These are phyloP conservation scores for Botrytis cinerea DNA, from an alignment of 2,329 filamentous ascomycete species.

Conservation along the genomic window DNA sequence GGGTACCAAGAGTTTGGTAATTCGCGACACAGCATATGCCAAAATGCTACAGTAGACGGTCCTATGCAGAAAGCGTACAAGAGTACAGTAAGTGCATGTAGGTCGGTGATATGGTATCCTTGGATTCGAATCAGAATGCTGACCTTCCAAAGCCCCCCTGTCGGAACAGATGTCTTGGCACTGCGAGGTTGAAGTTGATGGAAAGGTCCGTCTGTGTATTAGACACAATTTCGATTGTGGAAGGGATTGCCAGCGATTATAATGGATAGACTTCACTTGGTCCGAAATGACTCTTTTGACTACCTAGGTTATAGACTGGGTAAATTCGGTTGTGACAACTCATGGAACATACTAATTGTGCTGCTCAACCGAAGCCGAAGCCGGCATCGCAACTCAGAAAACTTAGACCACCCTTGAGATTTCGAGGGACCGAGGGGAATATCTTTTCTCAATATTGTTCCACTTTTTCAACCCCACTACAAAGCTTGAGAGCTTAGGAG, in stretches of 20 bases:
- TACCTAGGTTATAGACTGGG: background rate
- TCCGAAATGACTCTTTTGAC: background rate
- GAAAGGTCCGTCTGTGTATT: background rate
- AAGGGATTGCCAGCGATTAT: background rate
- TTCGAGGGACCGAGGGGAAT: conserved; percentile 9
- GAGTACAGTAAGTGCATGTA: background rate
- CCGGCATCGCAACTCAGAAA: conserved; percentile 10
- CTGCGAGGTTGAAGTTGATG: background rate
- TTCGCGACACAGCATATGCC: background rate
- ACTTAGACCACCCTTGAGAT: background rate
- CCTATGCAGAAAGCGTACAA: background rate
- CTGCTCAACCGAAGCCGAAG: conserved; percentile 6
- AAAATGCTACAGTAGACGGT: background rate
- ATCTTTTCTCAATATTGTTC: conserved; percentile 15
- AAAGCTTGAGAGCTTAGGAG: conserved; percentile 7
- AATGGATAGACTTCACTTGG: background rate
- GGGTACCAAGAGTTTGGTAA: conserved; percentile 13
- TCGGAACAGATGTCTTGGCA: background rate
- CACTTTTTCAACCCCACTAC: conserved; percentile 3
- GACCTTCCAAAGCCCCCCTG: background rate
- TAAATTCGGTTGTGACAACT: conserved; percentile 6
- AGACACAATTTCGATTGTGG: background rate
- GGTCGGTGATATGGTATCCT: background rate
- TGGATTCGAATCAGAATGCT: conserved; percentile 2
- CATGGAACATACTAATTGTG: background rate